Percentiles rank a stretch among this genome's conserved stretches.
Conservation (phyloP, 2,329 filamentous ascomycete genomes). For the Venturia asperata region DNA sequence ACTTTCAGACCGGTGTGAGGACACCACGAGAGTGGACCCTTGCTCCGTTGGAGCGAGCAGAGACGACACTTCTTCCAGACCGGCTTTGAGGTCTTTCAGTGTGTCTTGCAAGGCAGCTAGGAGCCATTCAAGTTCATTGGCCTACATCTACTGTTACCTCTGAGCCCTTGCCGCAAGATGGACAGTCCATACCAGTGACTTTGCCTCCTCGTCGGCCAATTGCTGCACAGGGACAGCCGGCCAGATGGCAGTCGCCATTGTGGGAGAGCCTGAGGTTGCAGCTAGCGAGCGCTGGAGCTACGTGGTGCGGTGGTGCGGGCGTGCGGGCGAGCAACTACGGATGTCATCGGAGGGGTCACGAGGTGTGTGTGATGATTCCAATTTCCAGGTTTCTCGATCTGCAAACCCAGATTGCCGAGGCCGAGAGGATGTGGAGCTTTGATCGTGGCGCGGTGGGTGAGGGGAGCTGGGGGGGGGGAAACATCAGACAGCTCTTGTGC, state of each 20-base stretch:
- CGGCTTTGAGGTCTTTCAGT: slow-evolving; percentile 55
- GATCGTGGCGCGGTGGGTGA: not conserved
- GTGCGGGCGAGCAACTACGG: not conserved
- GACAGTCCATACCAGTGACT: slow-evolving; percentile 39
- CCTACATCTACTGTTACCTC: slow-evolving; percentile 29
- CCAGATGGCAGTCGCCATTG: slow-evolving; percentile 57
- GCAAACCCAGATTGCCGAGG: not conserved
- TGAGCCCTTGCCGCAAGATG: not conserved
- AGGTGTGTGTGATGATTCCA: not conserved
- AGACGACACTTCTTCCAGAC: slow-evolving; percentile 81
- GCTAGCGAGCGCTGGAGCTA: not conserved
- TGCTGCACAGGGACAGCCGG: slow-evolving; percentile 48
- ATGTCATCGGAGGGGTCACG: not conserved
- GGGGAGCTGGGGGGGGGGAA: not conserved
- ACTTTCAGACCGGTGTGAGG: slow-evolving; percentile 75
- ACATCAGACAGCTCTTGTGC: slow-evolving; percentile 1
- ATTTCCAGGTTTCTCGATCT: slow-evolving; percentile 9
- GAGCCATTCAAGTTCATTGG: slow-evolving; percentile 57
- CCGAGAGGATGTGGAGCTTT: not conserved
- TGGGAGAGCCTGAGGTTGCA: slow-evolving; percentile 7
- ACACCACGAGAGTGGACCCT: slow-evolving; percentile 83
- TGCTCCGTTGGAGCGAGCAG: slow-evolving; percentile 78
- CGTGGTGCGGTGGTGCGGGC: not conserved
- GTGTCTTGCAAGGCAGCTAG: slow-evolving; percentile 54
- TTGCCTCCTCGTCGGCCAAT: slow-evolving; percentile 47